Evolutionary conservation across 306 rosid genomes (phyloP).

Genomic region (Lotus japonicus): DNA sequence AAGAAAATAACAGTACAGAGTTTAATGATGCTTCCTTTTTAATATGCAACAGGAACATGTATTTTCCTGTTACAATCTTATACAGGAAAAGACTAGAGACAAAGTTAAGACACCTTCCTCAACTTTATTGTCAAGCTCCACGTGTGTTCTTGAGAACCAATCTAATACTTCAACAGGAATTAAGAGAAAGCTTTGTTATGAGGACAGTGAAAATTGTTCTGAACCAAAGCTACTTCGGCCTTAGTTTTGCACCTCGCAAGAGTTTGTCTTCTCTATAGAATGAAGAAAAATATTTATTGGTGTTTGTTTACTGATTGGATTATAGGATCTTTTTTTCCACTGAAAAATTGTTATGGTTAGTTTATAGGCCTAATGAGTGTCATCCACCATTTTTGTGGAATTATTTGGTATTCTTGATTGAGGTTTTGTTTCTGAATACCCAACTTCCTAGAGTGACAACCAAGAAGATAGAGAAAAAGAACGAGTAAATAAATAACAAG

Average conservation of each 20-base stretch:
- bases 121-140: constrained; percentile 29
- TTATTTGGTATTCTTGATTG: constrained; percentile 57
- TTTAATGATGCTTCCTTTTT: constrained; percentile 10
- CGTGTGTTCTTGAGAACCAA: constrained; percentile 40
- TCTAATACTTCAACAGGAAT: constrained; percentile 40
- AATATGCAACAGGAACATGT: constrained; percentile 57
- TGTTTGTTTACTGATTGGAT: constrained; percentile 45
- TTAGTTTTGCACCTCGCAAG: constrained; percentile 30
- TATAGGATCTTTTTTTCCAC: constrained; percentile 30
- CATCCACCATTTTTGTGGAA: constrained; percentile 43
- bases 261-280: constrained; percentile 19
- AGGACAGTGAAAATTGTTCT: constrained; percentile 34
- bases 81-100: constrained; percentile 45
- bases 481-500: constrained; percentile 34
- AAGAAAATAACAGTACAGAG: neutral
- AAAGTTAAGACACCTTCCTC: constrained; percentile 49
- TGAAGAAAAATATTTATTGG: constrained; percentile 21
- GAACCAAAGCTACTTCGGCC: constrained; percentile 39
- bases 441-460: constrained; percentile 48
- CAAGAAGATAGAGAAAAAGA: constrained; percentile 36
- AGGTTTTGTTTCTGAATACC: constrained; percentile 56
- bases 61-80: constrained; percentile 54
- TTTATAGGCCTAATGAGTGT: constrained; percentile 42
- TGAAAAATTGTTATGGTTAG: constrained; percentile 36
- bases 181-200: constrained; percentile 73